phyloP scores from a whole-genome alignment of 257 asterid species.

The Solanum dulcamara region DNA sequence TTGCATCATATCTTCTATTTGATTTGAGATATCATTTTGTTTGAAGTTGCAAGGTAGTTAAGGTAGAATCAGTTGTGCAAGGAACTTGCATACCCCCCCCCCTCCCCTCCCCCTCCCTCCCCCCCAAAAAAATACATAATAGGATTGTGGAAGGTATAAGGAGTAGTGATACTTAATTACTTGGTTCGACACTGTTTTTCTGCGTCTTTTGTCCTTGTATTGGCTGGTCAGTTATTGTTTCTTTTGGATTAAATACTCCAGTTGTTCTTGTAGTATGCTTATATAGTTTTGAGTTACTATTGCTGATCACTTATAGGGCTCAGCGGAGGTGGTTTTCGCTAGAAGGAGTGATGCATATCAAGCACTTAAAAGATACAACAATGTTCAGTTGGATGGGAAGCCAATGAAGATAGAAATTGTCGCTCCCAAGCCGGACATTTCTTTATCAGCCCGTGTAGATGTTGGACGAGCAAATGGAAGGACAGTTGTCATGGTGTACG shows the following conservation, averaged over 20 bases:
- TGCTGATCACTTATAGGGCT: slow-evolving; percentile 26
- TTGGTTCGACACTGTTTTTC: not conserved
- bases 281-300: not conserved
- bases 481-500: slow-evolving; percentile 46
- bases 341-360: slow-evolving; percentile 61
- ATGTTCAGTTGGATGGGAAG: slow-evolving; percentile 67
- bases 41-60: not conserved
- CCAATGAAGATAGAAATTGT: slow-evolving; percentile 68
- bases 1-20: not conserved
- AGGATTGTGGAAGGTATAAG: too few relatives aligned
- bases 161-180: too few relatives aligned
- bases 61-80: not conserved
- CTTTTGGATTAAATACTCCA: not conserved
- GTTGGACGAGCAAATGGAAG: slow-evolving; percentile 50
- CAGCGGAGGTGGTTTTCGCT: slow-evolving; percentile 60
- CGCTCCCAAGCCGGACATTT: slow-evolving; percentile 26
- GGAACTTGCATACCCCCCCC: too few relatives aligned
- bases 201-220: not conserved
- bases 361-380: slow-evolving; percentile 57
- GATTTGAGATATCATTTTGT: not conserved
- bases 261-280: not conserved
- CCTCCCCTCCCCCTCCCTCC: too few relatives aligned
- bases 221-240: not conserved
- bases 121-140: too few relatives aligned
- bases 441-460: slow-evolving; percentile 48